Evolutionary conservation across 1,284 basidiomycete genomes (phyloP).

Genomic region (Chondrostereum purpureum): DNA sequence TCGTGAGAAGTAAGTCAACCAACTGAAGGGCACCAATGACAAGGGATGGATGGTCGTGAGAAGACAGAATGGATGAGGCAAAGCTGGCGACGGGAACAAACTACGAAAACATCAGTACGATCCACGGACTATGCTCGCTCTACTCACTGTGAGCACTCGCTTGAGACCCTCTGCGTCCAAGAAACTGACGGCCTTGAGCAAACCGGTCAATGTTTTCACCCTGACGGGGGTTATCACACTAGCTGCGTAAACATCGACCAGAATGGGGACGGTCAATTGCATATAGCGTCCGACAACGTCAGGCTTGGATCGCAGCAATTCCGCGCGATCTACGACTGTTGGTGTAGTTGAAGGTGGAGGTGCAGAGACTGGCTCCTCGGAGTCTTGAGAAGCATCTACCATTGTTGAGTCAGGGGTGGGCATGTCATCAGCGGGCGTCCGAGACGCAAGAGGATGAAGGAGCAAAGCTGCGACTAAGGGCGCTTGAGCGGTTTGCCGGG

Average conservation of each 20-base stretch:
- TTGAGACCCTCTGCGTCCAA: slow-evolving; percentile 73
- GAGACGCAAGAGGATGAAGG: slow-evolving; percentile 19
- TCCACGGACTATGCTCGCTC: slow-evolving; percentile 5
- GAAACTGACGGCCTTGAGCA: slow-evolving; percentile 87
- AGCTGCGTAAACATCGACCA: slow-evolving; percentile 93
- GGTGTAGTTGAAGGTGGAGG: slow-evolving; percentile 29
- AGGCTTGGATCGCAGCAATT: slow-evolving; percentile 69
- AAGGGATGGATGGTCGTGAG: slow-evolving; percentile 80
- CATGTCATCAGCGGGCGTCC: slow-evolving; percentile 19
- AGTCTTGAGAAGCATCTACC: slow-evolving; percentile 19
- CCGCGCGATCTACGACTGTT: slow-evolving; percentile 46
- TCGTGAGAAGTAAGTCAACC: slow-evolving; percentile 80
- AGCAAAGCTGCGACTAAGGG: slow-evolving; percentile 23
- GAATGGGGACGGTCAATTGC: slow-evolving; percentile 81
- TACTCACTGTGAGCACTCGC: slow-evolving; percentile 62
- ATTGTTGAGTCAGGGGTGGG: slow-evolving; percentile 7
- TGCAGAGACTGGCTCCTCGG: slow-evolving; percentile 25
- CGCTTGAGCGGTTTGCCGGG: slow-evolving; percentile 43
- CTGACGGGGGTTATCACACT: slow-evolving; percentile 83
- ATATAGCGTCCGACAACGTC: slow-evolving; percentile 79
- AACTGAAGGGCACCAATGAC: slow-evolving; percentile 86
- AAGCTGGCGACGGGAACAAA: slow-evolving; percentile 88
- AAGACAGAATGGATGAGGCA: slow-evolving; percentile 86
- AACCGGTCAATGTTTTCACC: slow-evolving; percentile 78
- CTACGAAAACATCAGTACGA: slow-evolving; percentile 34